phyloP scores from a whole-genome alignment of 2,329 filamentous ascomycete genomes.

The Phialemoniopsis sp. region DNA sequence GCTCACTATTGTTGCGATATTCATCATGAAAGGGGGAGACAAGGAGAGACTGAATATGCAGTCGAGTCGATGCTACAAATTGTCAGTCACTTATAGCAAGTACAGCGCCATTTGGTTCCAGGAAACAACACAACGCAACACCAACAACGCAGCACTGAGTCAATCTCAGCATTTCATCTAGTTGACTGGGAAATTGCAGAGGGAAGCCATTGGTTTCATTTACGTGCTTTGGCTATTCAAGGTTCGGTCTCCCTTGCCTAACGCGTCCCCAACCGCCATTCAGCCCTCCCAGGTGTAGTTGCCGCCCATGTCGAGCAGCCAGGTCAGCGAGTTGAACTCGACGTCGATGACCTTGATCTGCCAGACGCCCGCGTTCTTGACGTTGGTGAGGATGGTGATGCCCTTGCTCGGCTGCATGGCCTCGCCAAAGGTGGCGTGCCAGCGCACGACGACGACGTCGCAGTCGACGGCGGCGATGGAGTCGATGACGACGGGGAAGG shows the following conservation, averaged over 20 bases:
- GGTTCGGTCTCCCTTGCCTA: not conserved
- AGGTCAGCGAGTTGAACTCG: slow-evolving; percentile 24
- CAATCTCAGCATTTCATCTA: too few relatives aligned
- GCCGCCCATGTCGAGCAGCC: slow-evolving; percentile 22
- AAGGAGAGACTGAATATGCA: too few relatives aligned
- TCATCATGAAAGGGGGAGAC: too few relatives aligned
- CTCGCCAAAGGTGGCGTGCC: slow-evolving; percentile 23
- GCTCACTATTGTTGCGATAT: too few relatives aligned
- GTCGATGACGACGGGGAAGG: slow-evolving; percentile 21
- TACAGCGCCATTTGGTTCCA: too few relatives aligned
- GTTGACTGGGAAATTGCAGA: too few relatives aligned
- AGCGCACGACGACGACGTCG: slow-evolving; percentile 18
- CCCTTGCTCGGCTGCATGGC: slow-evolving; percentile 21
- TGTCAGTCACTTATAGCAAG: too few relatives aligned
- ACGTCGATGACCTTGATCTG: slow-evolving; percentile 21
- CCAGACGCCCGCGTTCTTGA: slow-evolving; percentile 19
- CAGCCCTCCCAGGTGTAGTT: slow-evolving; percentile 20
- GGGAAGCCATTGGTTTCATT: too few relatives aligned
- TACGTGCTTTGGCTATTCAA: too few relatives aligned
- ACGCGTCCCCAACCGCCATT: not conserved
- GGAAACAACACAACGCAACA: too few relatives aligned
- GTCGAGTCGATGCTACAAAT: too few relatives aligned
- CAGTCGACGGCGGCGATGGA: slow-evolving; percentile 22
- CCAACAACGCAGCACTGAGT: too few relatives aligned
- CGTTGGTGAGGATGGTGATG: slow-evolving; percentile 21